Base-by-base conservation (phyloP, 768 basidiomycete species). In the Fistulinella prunicolor region DNA sequence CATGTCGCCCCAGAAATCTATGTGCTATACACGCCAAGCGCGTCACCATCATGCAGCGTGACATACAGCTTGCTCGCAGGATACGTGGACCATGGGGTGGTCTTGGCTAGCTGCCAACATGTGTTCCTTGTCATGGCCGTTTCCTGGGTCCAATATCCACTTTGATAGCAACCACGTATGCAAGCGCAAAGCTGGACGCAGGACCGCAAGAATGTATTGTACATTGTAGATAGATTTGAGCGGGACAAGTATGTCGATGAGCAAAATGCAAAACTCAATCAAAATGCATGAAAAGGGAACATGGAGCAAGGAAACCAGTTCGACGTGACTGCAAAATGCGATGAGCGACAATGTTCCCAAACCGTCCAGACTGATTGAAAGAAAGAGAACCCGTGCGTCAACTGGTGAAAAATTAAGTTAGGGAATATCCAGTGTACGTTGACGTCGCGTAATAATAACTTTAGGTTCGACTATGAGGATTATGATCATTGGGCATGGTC, bases 11-110 rank as follows among this genome's bases (percentile, higher is more conserved):
- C 19, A 96, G 94, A 36, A 96, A 97, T 66, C 73, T 96, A 28
- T 99, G 96, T 62, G 94, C 95, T 6, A 89, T 99, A 56, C 95
- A 98, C 61, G 95, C 95, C 14, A 97, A 95, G 69, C 86, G 95
- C 59, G 95, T 98, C 5, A 99, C 95, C 6, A 86, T 97, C 58
- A 97, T 97, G 94, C 92, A 93, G 47, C 80, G 87, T 43, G 96
- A 99, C 59, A 94, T 99, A 49, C 95, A 97, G 61, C 84, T 99
- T 44, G 96, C 96, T 20, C 79, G 96, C 46, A 81, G 96, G 54
- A 93, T 98, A 75, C 82, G 95, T 41, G 95, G 95, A 3, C 84
- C 86, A 38, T 94, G 88, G 86, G 84, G 83, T 42, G 85, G 85
- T 29, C 74, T 88, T 49, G 80, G 77, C n/a, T n/a, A n/a, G n/a